Percentiles rank a stretch among this genome's conserved stretches.
Evolutionary conservation across 1,284 basidiomycete genomes (phyloP).

Genomic region (Abortiporus biennis): DNA sequence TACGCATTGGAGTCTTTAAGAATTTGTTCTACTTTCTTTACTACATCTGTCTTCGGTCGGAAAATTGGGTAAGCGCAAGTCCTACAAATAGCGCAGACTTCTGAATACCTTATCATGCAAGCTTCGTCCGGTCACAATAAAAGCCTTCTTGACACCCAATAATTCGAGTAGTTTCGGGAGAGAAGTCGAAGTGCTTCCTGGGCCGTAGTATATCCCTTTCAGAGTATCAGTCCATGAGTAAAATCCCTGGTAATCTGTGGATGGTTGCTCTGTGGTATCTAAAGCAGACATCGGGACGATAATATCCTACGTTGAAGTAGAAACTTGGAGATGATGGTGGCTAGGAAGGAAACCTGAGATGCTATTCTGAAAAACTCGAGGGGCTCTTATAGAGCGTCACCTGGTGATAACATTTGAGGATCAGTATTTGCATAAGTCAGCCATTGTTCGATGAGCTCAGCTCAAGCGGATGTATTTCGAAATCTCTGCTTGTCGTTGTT

Average conservation of each 20-base stretch:
- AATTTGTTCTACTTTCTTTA: constrained; percentile 52
- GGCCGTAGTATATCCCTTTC: constrained; percentile 63
- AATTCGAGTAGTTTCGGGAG: constrained; percentile 54
- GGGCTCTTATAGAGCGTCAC: no score
- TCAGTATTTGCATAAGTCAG: no score
- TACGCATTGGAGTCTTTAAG: constrained; percentile 50
- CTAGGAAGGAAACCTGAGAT: no score
- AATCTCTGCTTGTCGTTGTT: no score
- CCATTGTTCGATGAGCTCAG: no score
- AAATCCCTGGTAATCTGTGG: constrained; percentile 33
- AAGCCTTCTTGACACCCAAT: constrained; percentile 52
- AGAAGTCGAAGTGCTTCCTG: constrained; percentile 52
- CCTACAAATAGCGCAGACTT: neutral
- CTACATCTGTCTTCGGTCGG: constrained; percentile 49
- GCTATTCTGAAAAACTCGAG: no score
- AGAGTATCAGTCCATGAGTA: constrained; percentile 62
- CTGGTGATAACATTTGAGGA: no score
- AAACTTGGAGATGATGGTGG: no score
- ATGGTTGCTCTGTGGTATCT: constrained; percentile 11
- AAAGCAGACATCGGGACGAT: constrained; percentile 16
- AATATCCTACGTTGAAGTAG: no score
- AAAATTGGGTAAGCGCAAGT: no score
- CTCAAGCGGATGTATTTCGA: no score
- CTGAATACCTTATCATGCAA: constrained; percentile 54
- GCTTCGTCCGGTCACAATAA: constrained; percentile 68